Base-by-base conservation (phyloP, 2,329 filamentous ascomycete species). In the Massarina eburnea region DNA sequence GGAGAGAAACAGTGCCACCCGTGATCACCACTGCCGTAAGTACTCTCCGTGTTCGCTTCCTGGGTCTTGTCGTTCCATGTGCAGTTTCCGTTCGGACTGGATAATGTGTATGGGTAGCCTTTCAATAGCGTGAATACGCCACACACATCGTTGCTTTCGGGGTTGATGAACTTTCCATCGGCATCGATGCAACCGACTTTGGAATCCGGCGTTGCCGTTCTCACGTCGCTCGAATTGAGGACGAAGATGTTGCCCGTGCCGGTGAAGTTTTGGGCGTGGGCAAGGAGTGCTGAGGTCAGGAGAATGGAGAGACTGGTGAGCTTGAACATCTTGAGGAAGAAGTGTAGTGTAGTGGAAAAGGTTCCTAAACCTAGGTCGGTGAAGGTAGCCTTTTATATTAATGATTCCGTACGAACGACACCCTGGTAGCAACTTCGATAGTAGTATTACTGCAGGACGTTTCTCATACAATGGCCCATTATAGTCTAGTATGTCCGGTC, bases 191-290 rank as follows among this genome's bases (percentile, higher is more conserved):
- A 68, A 3, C 66, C 66, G n/a, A 68, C 52, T 18, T 41, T 61
- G 12, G 54, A 41, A 12, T 52, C 38, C 3, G 63, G 62, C 0
- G 51, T 58, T 12, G 57, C 62, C 0, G 45, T 56, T 3, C 45
- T 35, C 60, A 58, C 64, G 51, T 66, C 54, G 12, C 46, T 46
- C 4, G 66, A 68, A 12, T 61, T 45, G 17, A 67, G 54, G 6
- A 68, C 66, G 19, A 43, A 43, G 41, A 68, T 67, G 37, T 58
- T 51, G 18, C 66, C 66, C 20, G 54, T 44, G 42, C 66, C 66
- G 5, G 52, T 56, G 45, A 64, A 67, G 37, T 66, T 55, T n/a
- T 49, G 46, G 8, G 61, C 47, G 10, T 49, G 45, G 4, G 54
- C 43, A 24, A 48, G 27, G 8, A 57, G 27, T 8, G 50, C 41